Base-by-base conservation (phyloP, 1,284 basidiomycete genomes). In the Apiotrichum mycotoxinovorans region DNA sequence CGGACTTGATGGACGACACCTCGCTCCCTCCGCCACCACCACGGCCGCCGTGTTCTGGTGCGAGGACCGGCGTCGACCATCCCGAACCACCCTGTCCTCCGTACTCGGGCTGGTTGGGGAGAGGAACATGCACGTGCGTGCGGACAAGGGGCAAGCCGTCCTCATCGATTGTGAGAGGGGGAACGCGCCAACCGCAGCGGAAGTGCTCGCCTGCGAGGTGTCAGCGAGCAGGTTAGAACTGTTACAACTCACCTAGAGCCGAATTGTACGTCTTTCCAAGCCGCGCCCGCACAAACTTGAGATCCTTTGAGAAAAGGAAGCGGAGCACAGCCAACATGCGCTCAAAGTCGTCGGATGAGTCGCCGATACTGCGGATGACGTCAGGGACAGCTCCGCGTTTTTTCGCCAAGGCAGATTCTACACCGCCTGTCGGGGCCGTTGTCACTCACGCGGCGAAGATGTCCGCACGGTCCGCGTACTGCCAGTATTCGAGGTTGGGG, bases 181-280 rank as follows among this genome's bases (percentile, higher is more conserved):
- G 74, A 5, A 77, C 68, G 44, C 74, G 67, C 75, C 78, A 95
- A 67, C 91, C 88, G 23, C 89, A 84, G 51, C 89, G 85, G 78
- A 95, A 95, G 77, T 94, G 88, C 75, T 95, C 91, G 52, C 76
- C 76, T 75, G 49, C 2, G 27, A 7, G 23, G 15, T 26, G 41
- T 22, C 15, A 34, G 27, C 42, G 23, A 14, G 23, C 38, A 27
- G 25, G 26, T 11, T 5, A n/a, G 40, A 22, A 20, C 11, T 17
- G 35, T 34, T 7, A 37, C n/a, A 40, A 60, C 70, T 44, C 52
- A 70, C 89, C 91, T 0, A 95, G 83, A 34, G 92, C 89, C 1
- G 91, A 92, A 79, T 95, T 94, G 81, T 97, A 98, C 0, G 94
- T 92, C 75, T 98, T 97, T 81, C 89, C 91, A 20, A 96, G 84